Conservation (phyloP, 176 grass and related monocot species). For the Elaeis guineensis region DNA sequence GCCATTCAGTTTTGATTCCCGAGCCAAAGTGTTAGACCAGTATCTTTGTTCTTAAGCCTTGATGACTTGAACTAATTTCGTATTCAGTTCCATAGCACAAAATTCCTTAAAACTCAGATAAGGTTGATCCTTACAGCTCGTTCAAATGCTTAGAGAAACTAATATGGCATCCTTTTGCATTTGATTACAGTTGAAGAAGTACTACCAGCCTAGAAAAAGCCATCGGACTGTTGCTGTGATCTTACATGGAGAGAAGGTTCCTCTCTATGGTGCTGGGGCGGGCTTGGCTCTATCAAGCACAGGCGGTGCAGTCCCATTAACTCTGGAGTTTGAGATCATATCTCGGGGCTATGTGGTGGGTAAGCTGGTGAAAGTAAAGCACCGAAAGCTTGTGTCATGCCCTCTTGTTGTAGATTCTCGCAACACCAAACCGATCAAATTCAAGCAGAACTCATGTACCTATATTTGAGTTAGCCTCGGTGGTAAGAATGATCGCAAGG, state of each 20-base stretch:
- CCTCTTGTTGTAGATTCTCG: conserved; percentile 28
- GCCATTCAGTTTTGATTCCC: no score
- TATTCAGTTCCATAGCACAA: no score
- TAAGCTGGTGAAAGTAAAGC: conserved; percentile 68
- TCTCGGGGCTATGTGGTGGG: conserved; percentile 64
- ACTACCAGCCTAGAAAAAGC: conserved; percentile 77
- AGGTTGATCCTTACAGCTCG: no score
- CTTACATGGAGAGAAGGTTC: conserved; percentile 60
- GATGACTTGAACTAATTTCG: no score
- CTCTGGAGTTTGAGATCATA: conserved; percentile 36
- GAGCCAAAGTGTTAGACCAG: no score
- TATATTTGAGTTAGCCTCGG: conserved; percentile 16
- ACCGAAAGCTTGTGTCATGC: conserved; percentile 40
- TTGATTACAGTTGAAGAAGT: conserved; percentile 45
- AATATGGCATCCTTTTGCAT: no score
- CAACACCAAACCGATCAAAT: conserved; percentile 49
- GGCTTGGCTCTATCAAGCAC: conserved; percentile 31
- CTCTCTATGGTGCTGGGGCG: conserved; percentile 76
- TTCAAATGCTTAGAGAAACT: no score
- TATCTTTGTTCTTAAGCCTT: no score
- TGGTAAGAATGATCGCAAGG: no score
- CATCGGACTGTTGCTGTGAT: conserved; percentile 23
- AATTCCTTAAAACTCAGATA: no score
- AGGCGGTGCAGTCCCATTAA: conserved; percentile 43
- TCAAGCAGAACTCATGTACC: conserved; percentile 35